Evolutionary conservation across 2,329 filamentous ascomycete genomes (phyloP), one percentile per base, ranked within the genome.

Genomic region (Westerdykella aurantiaca): DNA sequence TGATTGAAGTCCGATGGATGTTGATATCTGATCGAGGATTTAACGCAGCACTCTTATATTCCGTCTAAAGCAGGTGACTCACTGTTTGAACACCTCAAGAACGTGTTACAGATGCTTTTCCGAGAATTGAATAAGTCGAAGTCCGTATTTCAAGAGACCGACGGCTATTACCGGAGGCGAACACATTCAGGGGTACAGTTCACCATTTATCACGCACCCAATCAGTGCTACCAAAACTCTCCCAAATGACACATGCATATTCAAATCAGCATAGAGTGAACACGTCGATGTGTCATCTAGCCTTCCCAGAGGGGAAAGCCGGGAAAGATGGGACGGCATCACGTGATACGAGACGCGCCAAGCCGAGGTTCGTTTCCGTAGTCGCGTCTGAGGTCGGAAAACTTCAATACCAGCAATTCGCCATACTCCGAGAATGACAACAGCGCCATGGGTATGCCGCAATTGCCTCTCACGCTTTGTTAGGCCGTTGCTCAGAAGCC

Each of bases 381-480:
- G 50, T 47, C 59, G 56, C 53, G 52, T 59, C 49, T 13, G 44
- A 38, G n/a, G 17, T 18, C 17, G n/a, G n/a, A 18, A 16, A 35
- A 35, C 22, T 41, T 37, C 34, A 47, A 37, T 40, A 17, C n/a
- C 13, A 11, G 39, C 13, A 6, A 34, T 25, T 31, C 38, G 31
- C 38, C 23, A 34, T 21, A 39, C 39, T 31, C 46, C 41, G 40
- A 58, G 46, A 37, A 74, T 74, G 72, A 56, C 67, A 41, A 56
- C 56, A 45, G 52, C 57, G 25, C 59, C 64, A 23, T 74, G 71
- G 70, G 62, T 71, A 61, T 77, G 73, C 57, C 68, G 70, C 58
- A 67, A 61, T 62, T 75, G 72, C 59, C 57, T 76, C 42, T 61
- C 60, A 48, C 67, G 67, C 43, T 57, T 67, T 47, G 49, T 57